Evolutionary conservation across 768 basidiomycete genomes (phyloP), one percentile per base, ranked within the genome.

Genomic region (Sutorius australiensis): DNA sequence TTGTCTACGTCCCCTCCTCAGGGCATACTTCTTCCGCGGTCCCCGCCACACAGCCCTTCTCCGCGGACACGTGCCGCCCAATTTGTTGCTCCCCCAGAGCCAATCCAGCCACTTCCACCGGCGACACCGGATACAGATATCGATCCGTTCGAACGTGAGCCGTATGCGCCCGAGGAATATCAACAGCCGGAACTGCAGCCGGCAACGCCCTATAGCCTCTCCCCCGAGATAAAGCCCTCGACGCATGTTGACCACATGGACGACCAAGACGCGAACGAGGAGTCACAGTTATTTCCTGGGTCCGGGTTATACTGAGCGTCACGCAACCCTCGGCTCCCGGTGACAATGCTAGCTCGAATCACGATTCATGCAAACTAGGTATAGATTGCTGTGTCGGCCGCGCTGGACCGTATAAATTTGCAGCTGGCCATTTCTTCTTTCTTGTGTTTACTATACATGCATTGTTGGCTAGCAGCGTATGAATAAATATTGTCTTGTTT

Each of bases 221-320:
- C 68, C 4, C 50, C 67, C 36, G 60, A 62, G 5, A 57, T 53
- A 16, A 56, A 56, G 39, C 17, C 53, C 19, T 37, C 12, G 5
- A 19, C 19, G 5, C 49, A 52, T 0, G 17, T n/a, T 38, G 65
- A 64, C 33, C 48, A 58, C 17, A 62, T 61, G 13, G 61, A 56
- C 6, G 60, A 62, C 27, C 54, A 57, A 27, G 62, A 64, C 37
- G 59, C 47, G 13, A 62, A 51, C 37, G 74, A 71, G 53, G 69
- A 65, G 39, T 73, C 71, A 13, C 75, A 66, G 55, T 39, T 77
- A 49, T 74, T 76, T 67, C 75, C 75, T 21, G 75, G 75, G 28
- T 76, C 75, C 24, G 75, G 72, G 38, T 49, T 76, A 43, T 77
- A 73, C 55, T 76, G 59, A 72, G 28, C 43, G 17, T 41, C n/a